Percentiles rank a stretch among this genome's conserved stretches.
phyloP scores from a whole-genome alignment of 1,284 basidiomycete genomes.

The Neonothopanus nambi region DNA sequence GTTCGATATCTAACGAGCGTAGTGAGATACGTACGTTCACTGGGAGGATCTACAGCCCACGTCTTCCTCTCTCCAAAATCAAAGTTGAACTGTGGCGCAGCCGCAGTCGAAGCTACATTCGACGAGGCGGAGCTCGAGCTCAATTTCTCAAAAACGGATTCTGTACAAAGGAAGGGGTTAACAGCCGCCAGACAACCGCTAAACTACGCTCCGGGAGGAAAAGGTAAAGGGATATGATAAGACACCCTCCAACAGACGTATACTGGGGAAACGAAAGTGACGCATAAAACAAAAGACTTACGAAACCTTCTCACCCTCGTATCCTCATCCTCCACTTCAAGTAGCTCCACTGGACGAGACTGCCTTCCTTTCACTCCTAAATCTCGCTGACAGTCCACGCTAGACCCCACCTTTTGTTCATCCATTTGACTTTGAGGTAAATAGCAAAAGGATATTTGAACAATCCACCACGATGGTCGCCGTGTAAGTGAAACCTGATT shows the following conservation, averaged over 20 bases:
- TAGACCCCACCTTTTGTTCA: no score
- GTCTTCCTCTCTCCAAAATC: conserved; percentile 20
- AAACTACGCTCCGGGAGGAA: no score
- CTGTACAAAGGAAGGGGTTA: conserved; percentile 16
- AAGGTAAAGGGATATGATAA: not conserved
- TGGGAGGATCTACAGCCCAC: conserved; percentile 25
- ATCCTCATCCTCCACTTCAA: conserved; percentile 38
- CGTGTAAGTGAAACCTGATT: no score
- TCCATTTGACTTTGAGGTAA: no score
- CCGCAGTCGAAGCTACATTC: not conserved
- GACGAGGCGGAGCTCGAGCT: conserved; percentile 18
- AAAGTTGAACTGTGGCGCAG: conserved; percentile 8
- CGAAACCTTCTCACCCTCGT: conserved; percentile 30
- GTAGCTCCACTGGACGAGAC: conserved; percentile 15
- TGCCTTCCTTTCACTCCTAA: not conserved
- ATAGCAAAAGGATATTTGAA: no score
- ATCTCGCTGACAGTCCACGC: no score
- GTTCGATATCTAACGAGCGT: no score
- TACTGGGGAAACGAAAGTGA: no score
- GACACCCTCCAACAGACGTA: no score
- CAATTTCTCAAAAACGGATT: conserved; percentile 27
- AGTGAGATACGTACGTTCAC: conserved; percentile 31
- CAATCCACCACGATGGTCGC: no score
- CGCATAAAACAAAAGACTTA: conserved; percentile 17
- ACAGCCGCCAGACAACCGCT: not conserved